Conservation (phyloP, 2,329 filamentous ascomycete genomes). For the Alternaria postmessia region DNA sequence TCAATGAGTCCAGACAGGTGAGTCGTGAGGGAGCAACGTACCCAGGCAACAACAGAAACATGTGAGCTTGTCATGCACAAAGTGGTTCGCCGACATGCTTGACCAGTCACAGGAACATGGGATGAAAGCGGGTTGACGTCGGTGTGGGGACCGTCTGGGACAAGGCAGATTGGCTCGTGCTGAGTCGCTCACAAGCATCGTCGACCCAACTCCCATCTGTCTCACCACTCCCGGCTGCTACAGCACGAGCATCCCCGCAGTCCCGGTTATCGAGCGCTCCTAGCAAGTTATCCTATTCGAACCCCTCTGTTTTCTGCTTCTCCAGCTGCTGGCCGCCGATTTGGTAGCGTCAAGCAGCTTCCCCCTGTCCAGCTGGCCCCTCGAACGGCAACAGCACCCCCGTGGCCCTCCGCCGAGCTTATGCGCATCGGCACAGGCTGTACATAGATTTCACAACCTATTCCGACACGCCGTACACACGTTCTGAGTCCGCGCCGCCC, state of each 20-base stretch:
- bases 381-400: constrained; percentile 33
- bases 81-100: neutral
- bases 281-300: constrained; percentile 1
- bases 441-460: constrained; percentile 26
- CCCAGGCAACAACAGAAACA: neutral
- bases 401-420: constrained; percentile 37
- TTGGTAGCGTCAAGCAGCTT: constrained; percentile 17
- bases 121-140: constrained; percentile 30
- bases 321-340: constrained; percentile 18
- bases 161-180: constrained; percentile 24
- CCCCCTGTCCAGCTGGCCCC: constrained; percentile 28
- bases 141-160: constrained; percentile 20
- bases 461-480: constrained; percentile 7
- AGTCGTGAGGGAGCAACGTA: neutral
- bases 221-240: constrained; percentile 23
- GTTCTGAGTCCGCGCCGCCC: constrained; percentile 24
- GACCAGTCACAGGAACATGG: constrained; percentile 12
- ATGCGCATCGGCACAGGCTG: constrained; percentile 34
- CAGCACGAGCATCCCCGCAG: constrained; percentile 29
- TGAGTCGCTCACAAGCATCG: constrained; percentile 21
- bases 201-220: constrained; percentile 22
- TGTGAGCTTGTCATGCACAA: neutral
- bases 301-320: neutral
- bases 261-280: constrained; percentile 9
- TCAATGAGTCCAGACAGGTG: neutral